Percentiles rank a stretch among this genome's conserved stretches.
These are phyloP conservation scores for Rhizomucor pusillus DNA, from an alignment of 371 early-diverging fungal species.

Conservation along the genomic window DNA sequence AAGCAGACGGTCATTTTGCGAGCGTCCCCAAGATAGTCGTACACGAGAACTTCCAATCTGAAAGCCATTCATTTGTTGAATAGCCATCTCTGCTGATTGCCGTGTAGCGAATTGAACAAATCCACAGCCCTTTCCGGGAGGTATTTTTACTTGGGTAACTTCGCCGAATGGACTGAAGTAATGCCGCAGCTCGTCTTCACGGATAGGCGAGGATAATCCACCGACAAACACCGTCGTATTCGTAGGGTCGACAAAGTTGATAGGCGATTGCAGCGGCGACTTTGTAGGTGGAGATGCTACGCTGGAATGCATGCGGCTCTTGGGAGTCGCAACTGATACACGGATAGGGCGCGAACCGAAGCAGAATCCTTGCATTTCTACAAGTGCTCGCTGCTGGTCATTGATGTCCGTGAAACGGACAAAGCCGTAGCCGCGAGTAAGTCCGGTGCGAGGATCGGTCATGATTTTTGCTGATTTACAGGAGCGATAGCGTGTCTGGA, in stretches of 20 bases:
- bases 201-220: conserved; percentile 73
- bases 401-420: conserved; percentile 73
- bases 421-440: conserved; percentile 83
- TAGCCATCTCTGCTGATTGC: conserved; percentile 83
- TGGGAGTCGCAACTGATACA: conserved; percentile 84
- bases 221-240: conserved; percentile 97
- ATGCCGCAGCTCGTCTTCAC: conserved; percentile 79
- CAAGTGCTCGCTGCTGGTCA: conserved; percentile 74
- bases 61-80: conserved; percentile 85
- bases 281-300: conserved; percentile 17
- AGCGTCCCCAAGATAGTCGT: conserved; percentile 89
- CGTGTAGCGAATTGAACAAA: conserved; percentile 88
- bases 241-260: conserved; percentile 69
- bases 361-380: conserved; percentile 77
- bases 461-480: conserved; percentile 82
- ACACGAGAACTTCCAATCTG: conserved; percentile 80
- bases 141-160: conserved; percentile 88
- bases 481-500: conserved; percentile 65
- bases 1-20: conserved; percentile 53
- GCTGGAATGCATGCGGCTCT: conserved; percentile 11
- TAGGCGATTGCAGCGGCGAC: conserved; percentile 36
- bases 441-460: conserved; percentile 71
- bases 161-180: conserved; percentile 87
- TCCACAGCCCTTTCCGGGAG: conserved; percentile 91
- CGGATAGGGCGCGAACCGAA: conserved; percentile 80